Percentiles rank a stretch among this genome's conserved stretches.
These are phyloP conservation scores for Pascua sp. DNA, from an alignment of 1,284 basidiomycete species.

Conservation along the genomic window DNA sequence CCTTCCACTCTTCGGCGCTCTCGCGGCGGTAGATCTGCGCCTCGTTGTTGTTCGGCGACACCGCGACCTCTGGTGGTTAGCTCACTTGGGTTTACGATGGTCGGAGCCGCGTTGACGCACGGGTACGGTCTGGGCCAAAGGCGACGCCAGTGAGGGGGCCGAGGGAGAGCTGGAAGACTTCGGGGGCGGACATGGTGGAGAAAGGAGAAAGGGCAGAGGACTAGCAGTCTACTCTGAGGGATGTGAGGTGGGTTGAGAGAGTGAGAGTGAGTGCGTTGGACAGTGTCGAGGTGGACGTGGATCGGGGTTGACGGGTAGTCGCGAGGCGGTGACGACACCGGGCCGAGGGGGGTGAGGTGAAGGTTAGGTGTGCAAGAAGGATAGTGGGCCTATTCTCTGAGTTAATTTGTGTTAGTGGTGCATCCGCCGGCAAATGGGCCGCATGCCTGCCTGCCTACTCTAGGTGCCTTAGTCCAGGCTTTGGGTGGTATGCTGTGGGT, in stretches of 20 bases:
- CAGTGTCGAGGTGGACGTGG: neutral
- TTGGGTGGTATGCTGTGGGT: too few species aligned
- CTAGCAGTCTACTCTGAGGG: constrained; percentile 46
- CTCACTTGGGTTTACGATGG: neutral
- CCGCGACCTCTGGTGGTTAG: constrained; percentile 68
- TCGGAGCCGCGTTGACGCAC: constrained; percentile 54
- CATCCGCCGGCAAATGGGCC: too few species aligned
- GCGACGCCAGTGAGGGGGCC: constrained; percentile 84
- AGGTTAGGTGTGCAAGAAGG: neutral
- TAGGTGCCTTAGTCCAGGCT: too few species aligned
- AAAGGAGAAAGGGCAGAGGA: constrained; percentile 35
- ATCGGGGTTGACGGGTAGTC: neutral
- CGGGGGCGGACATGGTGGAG: constrained; percentile 72
- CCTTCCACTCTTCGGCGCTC: constrained; percentile 64
- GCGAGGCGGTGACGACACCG: neutral
- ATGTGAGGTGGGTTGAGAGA: neutral
- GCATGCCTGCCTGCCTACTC: too few species aligned
- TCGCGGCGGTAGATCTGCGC: constrained; percentile 71
- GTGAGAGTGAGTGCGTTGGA: neutral
- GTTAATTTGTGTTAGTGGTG: neutral
- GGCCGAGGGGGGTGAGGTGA: neutral
- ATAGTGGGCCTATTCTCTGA: neutral
- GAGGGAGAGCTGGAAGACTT: constrained; percentile 74
- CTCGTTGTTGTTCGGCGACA: constrained; percentile 86
- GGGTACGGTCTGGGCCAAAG: constrained; percentile 83